These are phyloP conservation scores for Trichoderma afroharzianum DNA, from an alignment of 2,329 filamentous ascomycete species.

Conservation along the genomic window DNA sequence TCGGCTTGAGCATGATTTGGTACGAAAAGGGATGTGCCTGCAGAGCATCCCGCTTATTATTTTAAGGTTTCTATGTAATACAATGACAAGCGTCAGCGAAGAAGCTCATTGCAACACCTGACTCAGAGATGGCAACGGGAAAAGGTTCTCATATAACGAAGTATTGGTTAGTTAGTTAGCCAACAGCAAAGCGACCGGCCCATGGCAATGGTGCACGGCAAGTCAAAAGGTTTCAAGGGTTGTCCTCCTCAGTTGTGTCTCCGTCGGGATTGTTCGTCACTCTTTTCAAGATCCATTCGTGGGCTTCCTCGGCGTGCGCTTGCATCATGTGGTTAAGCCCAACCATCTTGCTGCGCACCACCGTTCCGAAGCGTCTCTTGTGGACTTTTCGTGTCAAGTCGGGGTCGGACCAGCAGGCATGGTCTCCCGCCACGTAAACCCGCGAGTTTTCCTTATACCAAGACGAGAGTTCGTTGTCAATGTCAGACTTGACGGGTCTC, in stretches of 20 bases:
- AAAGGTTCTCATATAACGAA: neutral
- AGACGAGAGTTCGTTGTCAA: slow-evolving; percentile 64
- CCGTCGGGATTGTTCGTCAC: slow-evolving; percentile 33
- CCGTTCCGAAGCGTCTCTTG: slow-evolving; percentile 58
- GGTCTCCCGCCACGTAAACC: slow-evolving; percentile 72
- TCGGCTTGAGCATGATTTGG: neutral
- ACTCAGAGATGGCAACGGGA: neutral
- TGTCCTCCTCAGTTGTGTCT: slow-evolving; percentile 50
- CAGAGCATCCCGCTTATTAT: neutral
- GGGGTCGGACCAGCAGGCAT: slow-evolving; percentile 69
- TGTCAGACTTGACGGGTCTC: slow-evolving; percentile 74
- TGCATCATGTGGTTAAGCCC: slow-evolving; percentile 56
- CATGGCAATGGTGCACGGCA: neutral
- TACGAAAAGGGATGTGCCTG: neutral
- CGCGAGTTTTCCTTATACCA: slow-evolving; percentile 85
- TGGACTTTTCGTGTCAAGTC: slow-evolving; percentile 57
- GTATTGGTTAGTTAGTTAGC: neutral
- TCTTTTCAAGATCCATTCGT: slow-evolving; percentile 48
- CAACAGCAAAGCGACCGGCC: neutral
- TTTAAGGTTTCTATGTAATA: neutral
- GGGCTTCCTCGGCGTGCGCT: slow-evolving; percentile 49
- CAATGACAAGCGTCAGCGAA: neutral
- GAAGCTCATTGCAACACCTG: neutral
- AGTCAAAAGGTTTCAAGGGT: neutral
- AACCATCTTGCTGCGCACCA: slow-evolving; percentile 47